These are phyloP conservation scores for Diaporthe citriasiana DNA, from an alignment of 2,329 filamentous ascomycete species.

Conservation along the genomic window DNA sequence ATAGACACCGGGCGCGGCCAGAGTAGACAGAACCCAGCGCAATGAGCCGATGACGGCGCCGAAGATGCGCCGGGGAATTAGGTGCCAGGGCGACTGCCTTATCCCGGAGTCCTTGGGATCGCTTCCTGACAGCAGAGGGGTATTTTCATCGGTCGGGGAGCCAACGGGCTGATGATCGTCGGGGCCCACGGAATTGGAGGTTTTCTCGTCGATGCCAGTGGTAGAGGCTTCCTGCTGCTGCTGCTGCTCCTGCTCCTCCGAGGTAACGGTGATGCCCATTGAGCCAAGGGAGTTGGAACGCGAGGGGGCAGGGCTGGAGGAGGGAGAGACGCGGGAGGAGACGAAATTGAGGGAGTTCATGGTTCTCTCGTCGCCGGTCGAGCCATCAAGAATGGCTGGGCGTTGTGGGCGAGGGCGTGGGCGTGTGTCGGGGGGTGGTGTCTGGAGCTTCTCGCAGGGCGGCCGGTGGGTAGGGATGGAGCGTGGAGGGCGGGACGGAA, in stretches of 20 bases:
- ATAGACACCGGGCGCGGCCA: conserved; percentile 86
- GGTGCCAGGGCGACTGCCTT: conserved; percentile 64
- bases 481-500: conserved; percentile 7
- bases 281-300: conserved; percentile 73
- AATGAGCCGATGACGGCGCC: conserved; percentile 81
- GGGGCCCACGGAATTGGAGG: conserved; percentile 50
- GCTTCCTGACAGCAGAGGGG: conserved; percentile 71
- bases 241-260: conserved; percentile 57
- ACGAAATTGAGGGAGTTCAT: conserved; percentile 99
- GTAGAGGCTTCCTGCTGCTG: conserved; percentile 48
- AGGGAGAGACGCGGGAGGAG: conserved; percentile 82
- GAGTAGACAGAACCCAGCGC: conserved; percentile 81
- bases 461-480: conserved; percentile 22
- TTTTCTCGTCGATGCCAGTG: conserved; percentile 50
- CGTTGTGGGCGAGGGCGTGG: neutral
- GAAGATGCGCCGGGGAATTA: conserved; percentile 78
- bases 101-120: conserved; percentile 50
- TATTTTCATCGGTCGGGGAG: conserved; percentile 71
- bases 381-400: conserved; percentile 64
- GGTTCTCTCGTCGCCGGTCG: conserved; percentile 65
- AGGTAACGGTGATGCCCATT: conserved; percentile 62
- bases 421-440: neutral
- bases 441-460: conserved; percentile 23
- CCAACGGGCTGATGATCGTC: conserved; percentile 54
- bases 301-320: conserved; percentile 68